Conservation (phyloP, 1,284 basidiomycete species). For the Tilletiopsis washingtonensis region DNA sequence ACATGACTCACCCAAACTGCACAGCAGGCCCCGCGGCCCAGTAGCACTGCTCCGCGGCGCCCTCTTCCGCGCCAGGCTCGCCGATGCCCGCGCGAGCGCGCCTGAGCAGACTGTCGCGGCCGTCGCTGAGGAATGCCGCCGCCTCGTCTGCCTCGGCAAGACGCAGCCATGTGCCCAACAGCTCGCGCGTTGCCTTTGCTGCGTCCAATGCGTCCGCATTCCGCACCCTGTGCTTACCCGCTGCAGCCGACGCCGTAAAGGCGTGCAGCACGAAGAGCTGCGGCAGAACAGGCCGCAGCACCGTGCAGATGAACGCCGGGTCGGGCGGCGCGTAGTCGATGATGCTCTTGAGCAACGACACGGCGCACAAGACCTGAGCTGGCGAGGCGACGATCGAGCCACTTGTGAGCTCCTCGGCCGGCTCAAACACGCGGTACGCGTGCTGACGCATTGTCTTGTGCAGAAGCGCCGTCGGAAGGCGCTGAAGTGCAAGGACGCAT, state of each 20-base stretch:
- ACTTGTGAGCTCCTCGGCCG: not conserved
- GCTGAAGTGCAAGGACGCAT: not conserved
- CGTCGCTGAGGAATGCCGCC: not conserved
- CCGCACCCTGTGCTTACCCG: not conserved
- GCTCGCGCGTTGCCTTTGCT: not conserved
- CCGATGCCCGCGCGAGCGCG: not conserved
- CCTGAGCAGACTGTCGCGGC: not conserved
- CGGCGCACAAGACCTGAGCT: not conserved
- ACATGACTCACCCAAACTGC: not conserved
- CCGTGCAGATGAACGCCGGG: slow-evolving; percentile 21
- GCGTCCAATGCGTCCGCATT: not conserved
- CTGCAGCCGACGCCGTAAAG: slow-evolving; percentile 3
- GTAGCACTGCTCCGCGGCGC: not conserved
- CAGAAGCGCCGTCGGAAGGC: not conserved
- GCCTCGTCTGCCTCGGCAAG: slow-evolving; percentile 19
- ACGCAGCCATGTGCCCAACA: slow-evolving; percentile 28
- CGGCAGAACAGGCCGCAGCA: slow-evolving; percentile 21
- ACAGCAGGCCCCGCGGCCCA: not conserved
- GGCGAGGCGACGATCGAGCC: not conserved
- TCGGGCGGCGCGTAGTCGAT: slow-evolving; percentile 32
- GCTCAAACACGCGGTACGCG: not conserved
- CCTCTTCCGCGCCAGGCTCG: not conserved
- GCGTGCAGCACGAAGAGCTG: slow-evolving; percentile 28
- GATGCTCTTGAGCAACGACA: not conserved
- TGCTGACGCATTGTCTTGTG: not conserved